Evolutionary conservation across 116 monocot genomes (phyloP).

Genomic region (Phalaenopsis hybrid): DNA sequence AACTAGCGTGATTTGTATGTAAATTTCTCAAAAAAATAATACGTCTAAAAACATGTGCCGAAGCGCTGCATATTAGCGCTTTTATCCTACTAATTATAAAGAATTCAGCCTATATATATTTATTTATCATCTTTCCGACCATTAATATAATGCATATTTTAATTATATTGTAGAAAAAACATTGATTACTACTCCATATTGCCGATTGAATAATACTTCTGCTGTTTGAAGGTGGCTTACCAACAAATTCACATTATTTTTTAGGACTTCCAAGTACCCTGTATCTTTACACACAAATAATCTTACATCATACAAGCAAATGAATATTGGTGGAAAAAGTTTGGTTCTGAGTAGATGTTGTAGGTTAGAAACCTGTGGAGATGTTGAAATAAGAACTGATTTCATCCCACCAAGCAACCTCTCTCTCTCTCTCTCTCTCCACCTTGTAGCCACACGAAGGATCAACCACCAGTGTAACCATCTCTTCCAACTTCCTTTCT

Average conservation of each 20-base stretch:
- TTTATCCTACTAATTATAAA: too few relatives aligned
- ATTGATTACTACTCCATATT: not conserved
- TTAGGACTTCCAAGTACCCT: not conserved
- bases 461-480: constrained; percentile 25
- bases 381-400: constrained; percentile 62
- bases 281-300: not conserved
- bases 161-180: not conserved
- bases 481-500: not conserved
- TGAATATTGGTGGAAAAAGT: constrained; percentile 7
- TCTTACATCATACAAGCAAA: not conserved
- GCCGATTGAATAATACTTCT: not conserved
- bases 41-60: too few relatives aligned
- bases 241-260: constrained; percentile 2
- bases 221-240: constrained; percentile 8
- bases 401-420: constrained; percentile 51
- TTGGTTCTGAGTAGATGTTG: constrained; percentile 66
- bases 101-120: too few relatives aligned
- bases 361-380: constrained; percentile 62
- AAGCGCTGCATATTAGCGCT: too few relatives aligned
- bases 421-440: constrained; percentile 12
- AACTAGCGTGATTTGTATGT: too few relatives aligned
- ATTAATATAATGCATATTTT: not conserved
- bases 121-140: not conserved
- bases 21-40: too few relatives aligned
- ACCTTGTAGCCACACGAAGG: constrained; percentile 55